Evolutionary conservation across 768 basidiomycete genomes (phyloP).

Genomic region (Suillus subluteus): DNA sequence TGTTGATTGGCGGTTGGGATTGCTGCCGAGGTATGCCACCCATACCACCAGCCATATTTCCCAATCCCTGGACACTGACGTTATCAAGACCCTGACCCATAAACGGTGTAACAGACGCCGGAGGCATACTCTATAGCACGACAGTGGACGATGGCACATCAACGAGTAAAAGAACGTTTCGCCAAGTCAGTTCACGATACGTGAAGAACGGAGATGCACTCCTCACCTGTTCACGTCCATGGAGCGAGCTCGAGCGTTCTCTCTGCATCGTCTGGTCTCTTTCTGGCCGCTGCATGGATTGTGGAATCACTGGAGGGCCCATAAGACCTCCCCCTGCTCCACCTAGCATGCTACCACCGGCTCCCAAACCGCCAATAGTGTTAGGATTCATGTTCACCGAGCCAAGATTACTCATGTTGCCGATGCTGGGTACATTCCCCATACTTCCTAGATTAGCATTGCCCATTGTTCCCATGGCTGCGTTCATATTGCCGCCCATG

Average conservation of each 20-base stretch:
- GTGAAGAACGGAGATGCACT: neutral
- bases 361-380: slow-evolving; percentile 22
- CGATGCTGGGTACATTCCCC: slow-evolving; percentile 20
- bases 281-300: slow-evolving; percentile 27
- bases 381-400: slow-evolving; percentile 25
- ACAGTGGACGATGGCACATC: neutral
- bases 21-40: slow-evolving; percentile 22
- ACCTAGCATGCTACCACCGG: slow-evolving; percentile 29
- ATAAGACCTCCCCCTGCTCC: slow-evolving; percentile 38
- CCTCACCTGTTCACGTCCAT: slow-evolving; percentile 30
- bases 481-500: slow-evolving; percentile 18
- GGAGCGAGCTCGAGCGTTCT: slow-evolving; percentile 25
- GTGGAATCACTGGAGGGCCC: slow-evolving; percentile 42
- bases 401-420: slow-evolving; percentile 22
- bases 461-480: slow-evolving; percentile 23
- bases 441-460: slow-evolving; percentile 18
- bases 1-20: slow-evolving; percentile 27
- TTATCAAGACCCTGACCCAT: slow-evolving; percentile 26
- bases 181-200: neutral
- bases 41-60: slow-evolving; percentile 16
- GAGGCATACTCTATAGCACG: slow-evolving; percentile 28
- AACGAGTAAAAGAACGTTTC: slow-evolving; percentile 9
- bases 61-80: slow-evolving; percentile 13
- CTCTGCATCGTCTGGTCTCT: slow-evolving; percentile 33
- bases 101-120: slow-evolving; percentile 23